Conservation (phyloP, 768 basidiomycete species). For the Aureoboletus auriporus region DNA sequence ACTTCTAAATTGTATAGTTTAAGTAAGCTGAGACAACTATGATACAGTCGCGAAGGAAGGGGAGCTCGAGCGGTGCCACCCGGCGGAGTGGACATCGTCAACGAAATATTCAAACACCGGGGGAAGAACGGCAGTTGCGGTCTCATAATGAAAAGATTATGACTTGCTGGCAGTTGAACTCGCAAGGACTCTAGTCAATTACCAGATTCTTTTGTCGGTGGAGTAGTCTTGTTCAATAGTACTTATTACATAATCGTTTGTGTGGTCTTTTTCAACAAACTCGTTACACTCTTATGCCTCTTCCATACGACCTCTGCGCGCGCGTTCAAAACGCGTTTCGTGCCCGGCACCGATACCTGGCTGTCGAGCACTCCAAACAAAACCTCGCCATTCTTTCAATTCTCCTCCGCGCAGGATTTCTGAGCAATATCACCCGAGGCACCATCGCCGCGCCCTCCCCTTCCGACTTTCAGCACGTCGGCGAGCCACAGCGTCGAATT, state of each 20-base stretch:
- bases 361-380: conserved; percentile 80
- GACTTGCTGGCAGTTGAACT: too few species aligned
- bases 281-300: conserved; percentile 30
- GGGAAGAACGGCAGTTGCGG: too few species aligned
- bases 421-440: conserved; percentile 80
- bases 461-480: conserved; percentile 49
- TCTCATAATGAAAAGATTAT: too few species aligned
- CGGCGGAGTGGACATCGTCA: too few species aligned
- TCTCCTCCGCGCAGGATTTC: conserved; percentile 86
- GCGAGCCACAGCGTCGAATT: conserved; percentile 70
- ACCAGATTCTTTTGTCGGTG: too few species aligned
- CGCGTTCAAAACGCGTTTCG: conserved; percentile 90
- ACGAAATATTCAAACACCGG: too few species aligned
- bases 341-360: conserved; percentile 73
- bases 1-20: too few species aligned
- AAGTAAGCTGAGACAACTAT: too few species aligned
- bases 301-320: conserved; percentile 86
- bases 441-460: conserved; percentile 66
- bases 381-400: conserved; percentile 91
- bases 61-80: too few species aligned
- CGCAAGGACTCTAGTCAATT: too few species aligned
- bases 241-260: conserved; percentile 13
- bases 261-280: not conserved
- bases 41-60: too few species aligned
- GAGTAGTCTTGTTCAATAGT: too few species aligned